Evolutionary conservation across 495 filamentous ascomycete species (phyloP).

Genomic region (Ascobolus immersus): DNA sequence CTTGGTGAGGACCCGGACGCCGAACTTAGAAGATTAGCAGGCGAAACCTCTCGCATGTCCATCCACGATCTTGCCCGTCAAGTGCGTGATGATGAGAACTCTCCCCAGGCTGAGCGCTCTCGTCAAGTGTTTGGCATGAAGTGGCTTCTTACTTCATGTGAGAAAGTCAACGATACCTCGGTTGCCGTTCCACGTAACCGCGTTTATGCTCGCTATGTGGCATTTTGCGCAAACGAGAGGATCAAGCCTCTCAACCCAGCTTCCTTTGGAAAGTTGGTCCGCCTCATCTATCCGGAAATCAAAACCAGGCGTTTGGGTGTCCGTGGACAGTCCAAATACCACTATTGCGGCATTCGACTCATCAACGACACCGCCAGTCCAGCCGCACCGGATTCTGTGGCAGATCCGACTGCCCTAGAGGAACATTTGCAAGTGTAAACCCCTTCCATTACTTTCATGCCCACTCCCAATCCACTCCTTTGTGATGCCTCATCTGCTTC

Average conservation of each 20-base stretch:
- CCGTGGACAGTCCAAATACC: constrained; percentile 92
- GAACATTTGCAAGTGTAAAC: constrained; percentile 19
- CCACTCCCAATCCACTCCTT: no score
- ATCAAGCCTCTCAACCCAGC: constrained; percentile 86
- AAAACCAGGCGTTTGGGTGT: constrained; percentile 80
- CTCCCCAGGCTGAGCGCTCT: constrained; percentile 66
- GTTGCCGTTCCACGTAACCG: constrained; percentile 59
- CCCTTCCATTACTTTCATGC: no score
- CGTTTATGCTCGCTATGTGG: constrained; percentile 82
- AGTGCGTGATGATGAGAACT: constrained; percentile 41
- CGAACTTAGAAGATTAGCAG: constrained; percentile 66
- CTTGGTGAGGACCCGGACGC: constrained; percentile 34
- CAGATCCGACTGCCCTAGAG: constrained; percentile 18
- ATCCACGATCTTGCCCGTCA: constrained; percentile 67
- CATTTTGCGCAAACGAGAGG: constrained; percentile 66
- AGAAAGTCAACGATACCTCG: constrained; percentile 34
- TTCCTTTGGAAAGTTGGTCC: constrained; percentile 88
- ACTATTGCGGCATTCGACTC: constrained; percentile 33
- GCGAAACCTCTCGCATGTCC: constrained; percentile 42
- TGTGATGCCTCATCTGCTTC: no score
- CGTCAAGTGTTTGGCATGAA: constrained; percentile 96
- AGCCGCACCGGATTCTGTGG: no score
- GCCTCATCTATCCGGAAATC: constrained; percentile 82
- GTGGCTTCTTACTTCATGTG: constrained; percentile 50
- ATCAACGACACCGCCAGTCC: constrained; percentile 16